A percentile compares a stretch with the other conserved stretches of the same genome.
phyloP scores from a whole-genome alignment of 441 rosid species.

The Adansonia rubrostipa region DNA sequence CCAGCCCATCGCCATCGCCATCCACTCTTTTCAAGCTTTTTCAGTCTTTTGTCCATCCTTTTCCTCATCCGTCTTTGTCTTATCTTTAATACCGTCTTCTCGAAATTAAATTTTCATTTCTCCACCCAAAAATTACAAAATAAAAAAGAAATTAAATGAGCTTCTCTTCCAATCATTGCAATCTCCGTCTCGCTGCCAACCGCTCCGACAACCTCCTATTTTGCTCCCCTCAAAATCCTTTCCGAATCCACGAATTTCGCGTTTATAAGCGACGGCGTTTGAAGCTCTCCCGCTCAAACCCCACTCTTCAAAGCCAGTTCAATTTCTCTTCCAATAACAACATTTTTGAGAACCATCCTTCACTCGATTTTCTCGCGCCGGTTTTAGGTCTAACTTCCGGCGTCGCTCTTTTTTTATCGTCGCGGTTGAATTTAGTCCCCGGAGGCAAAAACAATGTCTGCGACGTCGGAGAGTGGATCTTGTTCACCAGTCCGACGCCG shows the following conservation, averaged over 20 bases:
- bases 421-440: slow-evolving; percentile 17
- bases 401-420: slow-evolving; percentile 48
- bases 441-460: slow-evolving; percentile 21
- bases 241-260: slow-evolving; percentile 39
- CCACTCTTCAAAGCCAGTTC: slow-evolving; percentile 38
- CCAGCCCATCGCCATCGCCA: slow-evolving; percentile 11
- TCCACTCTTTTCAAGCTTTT: background rate
- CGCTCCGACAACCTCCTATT: slow-evolving; percentile 20
- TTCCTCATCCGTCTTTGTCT: background rate
- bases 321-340: slow-evolving; percentile 48
- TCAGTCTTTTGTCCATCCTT: slow-evolving; percentile 16
- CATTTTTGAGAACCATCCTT: slow-evolving; percentile 39
- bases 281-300: slow-evolving; percentile 40
- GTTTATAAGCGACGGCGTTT: slow-evolving; percentile 52
- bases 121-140: background rate
- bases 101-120: no score
- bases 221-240: slow-evolving; percentile 17
- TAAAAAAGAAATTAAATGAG: slow-evolving; percentile 23
- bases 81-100: background rate
- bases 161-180: slow-evolving; percentile 17
- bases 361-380: slow-evolving; percentile 55
- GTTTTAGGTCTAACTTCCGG: slow-evolving; percentile 68
- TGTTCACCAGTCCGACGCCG: slow-evolving; percentile 83
- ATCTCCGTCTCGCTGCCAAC: slow-evolving; percentile 26
- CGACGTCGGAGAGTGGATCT: slow-evolving; percentile 75